A percentile compares a stretch with the other conserved stretches of the same genome.
These are phyloP conservation scores for Brassica carinata DNA, from an alignment of 345 rosid species.

Conservation along the genomic window DNA sequence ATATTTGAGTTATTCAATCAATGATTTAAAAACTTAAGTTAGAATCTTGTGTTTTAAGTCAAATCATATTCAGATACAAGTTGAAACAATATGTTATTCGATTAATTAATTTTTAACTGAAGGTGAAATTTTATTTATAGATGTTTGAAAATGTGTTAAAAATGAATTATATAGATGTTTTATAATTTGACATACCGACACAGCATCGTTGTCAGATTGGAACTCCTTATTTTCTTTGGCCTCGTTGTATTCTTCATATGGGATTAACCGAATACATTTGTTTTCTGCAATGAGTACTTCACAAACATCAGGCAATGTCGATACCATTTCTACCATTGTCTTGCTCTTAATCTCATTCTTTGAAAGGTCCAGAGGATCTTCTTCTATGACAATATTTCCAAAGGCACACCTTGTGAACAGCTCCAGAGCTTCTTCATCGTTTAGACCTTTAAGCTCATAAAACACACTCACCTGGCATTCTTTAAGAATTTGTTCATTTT, in stretches of 20 bases:
- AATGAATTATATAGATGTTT: not conserved
- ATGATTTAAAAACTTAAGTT: not conserved
- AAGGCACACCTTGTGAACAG: conserved; percentile 7
- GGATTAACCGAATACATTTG: not conserved
- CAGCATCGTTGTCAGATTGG: not conserved
- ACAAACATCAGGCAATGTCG: not conserved
- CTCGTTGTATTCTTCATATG: conserved; percentile 3
- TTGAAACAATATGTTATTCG: not conserved
- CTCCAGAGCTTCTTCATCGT: not conserved
- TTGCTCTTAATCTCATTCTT: not conserved
- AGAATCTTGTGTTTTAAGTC: not conserved
- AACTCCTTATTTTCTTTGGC: not conserved
- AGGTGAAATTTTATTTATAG: not conserved
- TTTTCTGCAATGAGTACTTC: not conserved
- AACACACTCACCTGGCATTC: not conserved
- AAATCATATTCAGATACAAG: not conserved
- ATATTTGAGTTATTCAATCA: not conserved
- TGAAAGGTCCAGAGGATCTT: not conserved
- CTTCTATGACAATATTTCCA: not conserved
- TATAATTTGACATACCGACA: not conserved
- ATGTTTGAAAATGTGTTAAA: not conserved
- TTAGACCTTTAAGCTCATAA: conserved; percentile 19
- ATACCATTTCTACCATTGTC: not conserved
- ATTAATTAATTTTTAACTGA: no score
- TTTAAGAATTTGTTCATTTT: not conserved